Conservation (phyloP, 768 basidiomycete species). For the Tricholomella constricta region DNA sequence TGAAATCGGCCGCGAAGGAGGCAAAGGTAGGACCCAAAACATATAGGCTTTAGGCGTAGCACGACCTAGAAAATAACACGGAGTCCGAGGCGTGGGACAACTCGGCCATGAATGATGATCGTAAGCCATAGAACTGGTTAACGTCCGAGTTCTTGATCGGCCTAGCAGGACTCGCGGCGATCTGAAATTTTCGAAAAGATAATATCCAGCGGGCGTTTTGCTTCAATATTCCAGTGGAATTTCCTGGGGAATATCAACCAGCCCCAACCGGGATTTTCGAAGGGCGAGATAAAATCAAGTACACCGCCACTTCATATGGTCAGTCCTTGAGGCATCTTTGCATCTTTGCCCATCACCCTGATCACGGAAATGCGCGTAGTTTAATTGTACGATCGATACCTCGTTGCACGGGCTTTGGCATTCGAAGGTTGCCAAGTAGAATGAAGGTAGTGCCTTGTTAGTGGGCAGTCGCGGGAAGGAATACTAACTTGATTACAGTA, state of each 20-base stretch:
- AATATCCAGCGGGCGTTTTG: neutral
- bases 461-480: neutral
- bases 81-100: conserved; percentile 15
- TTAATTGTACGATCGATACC: neutral
- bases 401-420: neutral
- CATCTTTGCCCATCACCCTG: neutral
- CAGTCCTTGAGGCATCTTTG: neutral
- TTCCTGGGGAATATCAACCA: neutral
- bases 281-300: conserved; percentile 2
- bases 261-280: neutral
- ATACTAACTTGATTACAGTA: neutral
- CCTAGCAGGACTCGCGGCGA: neutral
- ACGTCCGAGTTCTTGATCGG: conserved; percentile 1
- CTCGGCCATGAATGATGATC: conserved; percentile 3
- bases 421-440: neutral
- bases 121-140: neutral
- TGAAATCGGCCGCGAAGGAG: conserved; percentile 8
- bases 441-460: neutral
- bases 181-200: neutral
- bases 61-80: conserved; percentile 8
- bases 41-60: conserved; percentile 23
- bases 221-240: neutral
- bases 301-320: conserved; percentile 10
- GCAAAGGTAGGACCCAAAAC: conserved; percentile 3
- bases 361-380: neutral